phyloP scores from a whole-genome alignment of 2,329 filamentous ascomycete genomes.

The Hirsutella thompsonii region DNA sequence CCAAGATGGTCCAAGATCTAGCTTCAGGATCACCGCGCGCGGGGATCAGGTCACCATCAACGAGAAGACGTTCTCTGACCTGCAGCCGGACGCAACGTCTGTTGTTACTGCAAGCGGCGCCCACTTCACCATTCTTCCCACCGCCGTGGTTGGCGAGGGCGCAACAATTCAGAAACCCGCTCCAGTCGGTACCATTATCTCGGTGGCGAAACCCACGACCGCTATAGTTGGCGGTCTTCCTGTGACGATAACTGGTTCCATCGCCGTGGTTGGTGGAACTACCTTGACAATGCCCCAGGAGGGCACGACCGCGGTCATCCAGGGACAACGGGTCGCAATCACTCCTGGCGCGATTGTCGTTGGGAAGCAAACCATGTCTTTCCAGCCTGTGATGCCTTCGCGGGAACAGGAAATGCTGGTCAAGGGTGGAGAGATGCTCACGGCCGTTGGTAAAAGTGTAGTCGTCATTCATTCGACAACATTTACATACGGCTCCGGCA shows the following conservation, averaged over 20 bases:
- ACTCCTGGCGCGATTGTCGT: constrained; percentile 21
- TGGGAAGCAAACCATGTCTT: constrained; percentile 23
- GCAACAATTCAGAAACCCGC: constrained; percentile 29
- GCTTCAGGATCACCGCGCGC: constrained; percentile 29
- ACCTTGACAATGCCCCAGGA: constrained; percentile 26
- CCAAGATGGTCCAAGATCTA: constrained; percentile 1
- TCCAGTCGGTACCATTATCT: constrained; percentile 15
- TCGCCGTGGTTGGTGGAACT: constrained; percentile 27
- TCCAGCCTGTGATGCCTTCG: constrained; percentile 15
- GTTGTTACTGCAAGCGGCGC: constrained; percentile 27
- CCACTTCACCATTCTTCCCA: constrained; percentile 35
- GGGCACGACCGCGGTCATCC: constrained; percentile 20
- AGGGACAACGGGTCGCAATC: constrained; percentile 20
- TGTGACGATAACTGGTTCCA: constrained; percentile 27
- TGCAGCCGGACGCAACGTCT: constrained; percentile 22
- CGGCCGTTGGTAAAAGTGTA: constrained; percentile 25
- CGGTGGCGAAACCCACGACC: constrained; percentile 21
- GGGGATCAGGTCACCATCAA: constrained; percentile 34
- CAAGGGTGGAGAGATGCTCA: constrained; percentile 33
- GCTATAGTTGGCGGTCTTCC: constrained; percentile 24
- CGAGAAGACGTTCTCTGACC: constrained; percentile 27
- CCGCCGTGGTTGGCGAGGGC: constrained; percentile 29
- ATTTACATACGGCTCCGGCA: constrained; percentile 29
- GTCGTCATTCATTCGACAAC: constrained; percentile 29
- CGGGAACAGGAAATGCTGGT: constrained; percentile 29